These are phyloP conservation scores for Dionaea muscipula DNA, from an alignment of 179 eudicot species.

Conservation along the genomic window DNA sequence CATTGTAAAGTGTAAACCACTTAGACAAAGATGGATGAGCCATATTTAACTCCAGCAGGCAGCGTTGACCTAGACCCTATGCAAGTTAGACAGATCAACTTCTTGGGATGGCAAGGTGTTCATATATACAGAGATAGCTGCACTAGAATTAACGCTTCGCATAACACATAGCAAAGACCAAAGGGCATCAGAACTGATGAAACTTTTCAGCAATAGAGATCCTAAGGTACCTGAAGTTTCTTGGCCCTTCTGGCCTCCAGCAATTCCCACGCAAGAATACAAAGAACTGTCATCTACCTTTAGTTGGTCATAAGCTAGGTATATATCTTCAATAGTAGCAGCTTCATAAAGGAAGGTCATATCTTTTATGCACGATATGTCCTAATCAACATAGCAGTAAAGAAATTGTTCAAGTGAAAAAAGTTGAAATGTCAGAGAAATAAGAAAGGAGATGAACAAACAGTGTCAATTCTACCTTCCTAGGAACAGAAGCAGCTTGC, in stretches of 20 bases:
- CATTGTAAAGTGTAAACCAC: too few species aligned
- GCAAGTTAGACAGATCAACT: too few species aligned
- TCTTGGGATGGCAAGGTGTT: too few species aligned
- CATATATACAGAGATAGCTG: too few species aligned
- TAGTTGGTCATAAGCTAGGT: constrained; percentile 74
- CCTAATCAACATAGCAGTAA: constrained; percentile 30
- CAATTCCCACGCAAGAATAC: constrained; percentile 86
- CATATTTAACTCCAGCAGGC: too few species aligned
- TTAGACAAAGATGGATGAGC: too few species aligned
- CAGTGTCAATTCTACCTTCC: constrained; percentile 62
- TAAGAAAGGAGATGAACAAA: too few species aligned
- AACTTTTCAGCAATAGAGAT: background rate
- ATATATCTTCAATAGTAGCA: constrained; percentile 63
- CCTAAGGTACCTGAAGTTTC: constrained; percentile 41
- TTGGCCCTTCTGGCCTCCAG: constrained; percentile 78
- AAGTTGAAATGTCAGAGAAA: too few species aligned
- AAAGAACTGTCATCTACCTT: constrained; percentile 73
- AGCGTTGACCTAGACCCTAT: too few species aligned
- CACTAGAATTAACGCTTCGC: too few species aligned
- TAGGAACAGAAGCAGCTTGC: constrained; percentile 80
- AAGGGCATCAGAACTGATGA: too few species aligned
- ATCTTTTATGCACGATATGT: constrained; percentile 80
- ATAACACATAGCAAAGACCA: background rate
- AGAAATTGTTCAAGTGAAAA: constrained; percentile 2
- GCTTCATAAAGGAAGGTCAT: constrained; percentile 64